Percentiles rank a stretch among this genome's conserved stretches.
These are phyloP conservation scores for Phyllosticta citriasiana DNA, from an alignment of 2,329 filamentous ascomycete genomes.

Conservation along the genomic window DNA sequence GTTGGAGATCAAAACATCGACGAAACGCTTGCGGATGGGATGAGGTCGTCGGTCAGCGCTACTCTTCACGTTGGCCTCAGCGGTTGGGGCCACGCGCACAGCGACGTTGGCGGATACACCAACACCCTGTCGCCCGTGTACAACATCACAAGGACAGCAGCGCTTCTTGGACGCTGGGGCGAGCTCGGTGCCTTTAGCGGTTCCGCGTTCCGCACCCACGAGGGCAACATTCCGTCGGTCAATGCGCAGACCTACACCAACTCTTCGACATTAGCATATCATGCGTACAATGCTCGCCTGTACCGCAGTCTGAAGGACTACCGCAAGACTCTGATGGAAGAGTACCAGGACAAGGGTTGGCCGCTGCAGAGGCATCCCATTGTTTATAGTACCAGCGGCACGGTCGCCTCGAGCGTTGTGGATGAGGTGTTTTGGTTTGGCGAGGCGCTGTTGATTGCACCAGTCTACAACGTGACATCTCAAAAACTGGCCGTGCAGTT, in stretches of 20 bases:
- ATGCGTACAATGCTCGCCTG: slow-evolving; percentile 27
- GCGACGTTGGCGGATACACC: slow-evolving; percentile 29
- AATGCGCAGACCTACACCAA: slow-evolving; percentile 31
- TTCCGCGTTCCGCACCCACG: slow-evolving; percentile 27
- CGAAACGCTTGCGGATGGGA: slow-evolving; percentile 26
- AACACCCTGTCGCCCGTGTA: slow-evolving; percentile 20
- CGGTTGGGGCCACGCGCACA: slow-evolving; percentile 26
- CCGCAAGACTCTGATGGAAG: slow-evolving; percentile 20
- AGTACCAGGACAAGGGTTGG: slow-evolving; percentile 19
- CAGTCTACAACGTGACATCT: slow-evolving; percentile 17
- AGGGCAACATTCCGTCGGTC: slow-evolving; percentile 28
- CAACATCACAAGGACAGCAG: slow-evolving; percentile 25
- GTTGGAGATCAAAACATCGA: slow-evolving; percentile 28
- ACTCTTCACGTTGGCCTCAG: slow-evolving; percentile 28
- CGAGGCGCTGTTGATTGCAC: slow-evolving; percentile 19
- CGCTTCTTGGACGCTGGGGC: slow-evolving; percentile 29
- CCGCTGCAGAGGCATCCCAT: slow-evolving; percentile 18
- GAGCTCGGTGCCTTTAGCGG: slow-evolving; percentile 27
- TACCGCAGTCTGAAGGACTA: slow-evolving; percentile 26
- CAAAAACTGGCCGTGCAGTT: slow-evolving; percentile 17
- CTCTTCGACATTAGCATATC: slow-evolving; percentile 22
- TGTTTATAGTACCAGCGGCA: slow-evolving; percentile 17
- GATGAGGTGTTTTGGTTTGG: slow-evolving; percentile 22
- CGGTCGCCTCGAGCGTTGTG: slow-evolving; percentile 15
- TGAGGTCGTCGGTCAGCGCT: slow-evolving; percentile 25